Evolutionary conservation across 2,329 filamentous ascomycete species (phyloP).

Genomic region (Colletotrichum lupini): DNA sequence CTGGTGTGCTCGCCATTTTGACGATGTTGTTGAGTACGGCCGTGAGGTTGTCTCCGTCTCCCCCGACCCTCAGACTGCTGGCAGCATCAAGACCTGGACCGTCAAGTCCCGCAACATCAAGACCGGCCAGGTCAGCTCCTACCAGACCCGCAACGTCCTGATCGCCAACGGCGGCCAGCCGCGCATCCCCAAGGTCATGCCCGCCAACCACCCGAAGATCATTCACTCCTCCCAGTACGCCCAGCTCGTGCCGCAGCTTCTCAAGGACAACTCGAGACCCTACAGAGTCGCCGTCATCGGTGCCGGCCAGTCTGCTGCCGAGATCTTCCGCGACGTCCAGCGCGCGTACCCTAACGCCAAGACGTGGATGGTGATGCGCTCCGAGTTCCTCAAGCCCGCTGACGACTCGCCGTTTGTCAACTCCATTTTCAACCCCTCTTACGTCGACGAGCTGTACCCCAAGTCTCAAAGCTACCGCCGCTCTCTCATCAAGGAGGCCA

Average conservation of each 20-base stretch:
- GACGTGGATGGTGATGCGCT: slow-evolving; percentile 83
- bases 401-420: slow-evolving; percentile 98
- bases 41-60: slow-evolving; percentile 80
- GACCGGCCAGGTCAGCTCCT: slow-evolving; percentile 64
- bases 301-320: slow-evolving; percentile 90
- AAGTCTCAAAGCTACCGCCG: slow-evolving; percentile 72
- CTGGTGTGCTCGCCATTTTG: slow-evolving; percentile 89
- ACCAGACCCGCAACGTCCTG: slow-evolving; percentile 73
- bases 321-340: slow-evolving; percentile 93
- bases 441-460: slow-evolving; percentile 80
- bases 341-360: slow-evolving; percentile 83
- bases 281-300: slow-evolving; percentile 88
- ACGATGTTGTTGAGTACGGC: slow-evolving; percentile 77
- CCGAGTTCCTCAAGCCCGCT: slow-evolving; percentile 85
- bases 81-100: slow-evolving; percentile 71
- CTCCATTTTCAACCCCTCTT: slow-evolving; percentile 89
- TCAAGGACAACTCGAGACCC: slow-evolving; percentile 63
- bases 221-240: slow-evolving; percentile 92
- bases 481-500: slow-evolving; percentile 72
- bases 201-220: slow-evolving; percentile 76
- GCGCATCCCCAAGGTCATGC: slow-evolving; percentile 77
- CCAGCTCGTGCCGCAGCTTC: slow-evolving; percentile 68
- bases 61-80: slow-evolving; percentile 54
- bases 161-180: slow-evolving; percentile 70
- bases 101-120: slow-evolving; percentile 73